A percentile compares a stretch with the other conserved stretches of the same genome.
These are phyloP conservation scores for Talaromyces sp. DNA, from an alignment of 2,329 filamentous ascomycete genomes.

Conservation along the genomic window DNA sequence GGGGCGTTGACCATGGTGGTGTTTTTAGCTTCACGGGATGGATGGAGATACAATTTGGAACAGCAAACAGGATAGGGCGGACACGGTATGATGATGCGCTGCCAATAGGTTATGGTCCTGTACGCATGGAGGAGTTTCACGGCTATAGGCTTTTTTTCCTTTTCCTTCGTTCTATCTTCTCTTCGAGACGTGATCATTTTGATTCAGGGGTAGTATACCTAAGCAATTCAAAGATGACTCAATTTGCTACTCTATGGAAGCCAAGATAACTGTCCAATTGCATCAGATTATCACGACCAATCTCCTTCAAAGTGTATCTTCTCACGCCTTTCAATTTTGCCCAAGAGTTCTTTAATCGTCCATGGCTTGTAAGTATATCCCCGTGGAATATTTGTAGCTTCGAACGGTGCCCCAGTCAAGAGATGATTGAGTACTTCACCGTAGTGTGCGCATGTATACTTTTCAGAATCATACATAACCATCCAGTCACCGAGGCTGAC, in stretches of 20 bases:
- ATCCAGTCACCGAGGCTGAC: slow-evolving; percentile 9
- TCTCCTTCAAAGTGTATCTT: slow-evolving; percentile 9
- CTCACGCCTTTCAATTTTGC: slow-evolving; percentile 3
- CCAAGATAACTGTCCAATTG: background rate
- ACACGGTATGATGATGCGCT: background rate
- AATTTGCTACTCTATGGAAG: background rate
- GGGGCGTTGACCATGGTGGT: background rate
- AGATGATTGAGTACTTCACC: slow-evolving; percentile 3
- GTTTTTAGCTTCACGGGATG: background rate
- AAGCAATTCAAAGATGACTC: background rate
- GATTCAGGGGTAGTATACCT: background rate
- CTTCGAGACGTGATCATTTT: background rate
- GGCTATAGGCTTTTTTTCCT: background rate
- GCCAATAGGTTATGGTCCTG: background rate
- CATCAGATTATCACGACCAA: background rate
- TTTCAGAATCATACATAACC: slow-evolving; percentile 12
- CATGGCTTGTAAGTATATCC: slow-evolving; percentile 14
- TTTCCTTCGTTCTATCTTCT: background rate
- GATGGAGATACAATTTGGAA: background rate
- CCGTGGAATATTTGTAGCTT: slow-evolving; percentile 8
- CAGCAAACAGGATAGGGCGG: background rate
- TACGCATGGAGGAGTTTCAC: slow-evolving; percentile 1
- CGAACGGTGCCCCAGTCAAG: background rate
- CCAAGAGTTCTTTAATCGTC: slow-evolving; percentile 9
- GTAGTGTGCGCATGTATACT: slow-evolving; percentile 12